phyloP scores from a whole-genome alignment of 169 alveolate genomes.

The Eimeria acervulina region DNA sequence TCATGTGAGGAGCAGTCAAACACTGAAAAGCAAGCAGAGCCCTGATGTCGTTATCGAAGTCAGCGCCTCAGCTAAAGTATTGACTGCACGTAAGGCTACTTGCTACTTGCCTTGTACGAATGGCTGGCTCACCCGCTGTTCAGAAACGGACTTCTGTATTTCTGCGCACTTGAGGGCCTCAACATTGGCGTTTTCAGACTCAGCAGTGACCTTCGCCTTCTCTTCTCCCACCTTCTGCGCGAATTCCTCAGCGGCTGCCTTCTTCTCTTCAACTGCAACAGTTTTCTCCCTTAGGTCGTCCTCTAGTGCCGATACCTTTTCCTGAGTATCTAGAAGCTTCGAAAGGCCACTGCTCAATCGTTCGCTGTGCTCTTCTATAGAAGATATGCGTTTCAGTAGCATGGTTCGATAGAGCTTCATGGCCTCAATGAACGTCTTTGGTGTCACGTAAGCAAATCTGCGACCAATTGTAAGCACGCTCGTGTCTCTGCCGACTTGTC shows the following conservation, averaged over 20 bases:
- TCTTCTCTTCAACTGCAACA: conserved; percentile 95
- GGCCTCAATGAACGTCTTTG: conserved; percentile 97
- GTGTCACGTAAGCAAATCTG: conserved; percentile 96
- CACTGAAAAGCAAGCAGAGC: not conserved
- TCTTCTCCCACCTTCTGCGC: conserved; percentile 96
- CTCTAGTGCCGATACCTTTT: conserved; percentile 92
- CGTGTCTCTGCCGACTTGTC: not conserved
- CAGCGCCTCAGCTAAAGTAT: not conserved
- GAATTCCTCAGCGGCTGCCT: conserved; percentile 96
- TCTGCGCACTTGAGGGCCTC: conserved; percentile 96
- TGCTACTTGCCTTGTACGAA: not conserved
- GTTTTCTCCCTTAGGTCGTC: conserved; percentile 93
- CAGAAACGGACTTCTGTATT: conserved; percentile 94
- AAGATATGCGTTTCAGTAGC: conserved; percentile 91
- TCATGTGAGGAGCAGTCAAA: not conserved
- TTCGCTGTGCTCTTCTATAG: conserved; percentile 89
- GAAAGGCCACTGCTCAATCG: conserved; percentile 95
- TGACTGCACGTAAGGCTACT: not conserved
- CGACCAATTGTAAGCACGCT: not conserved
- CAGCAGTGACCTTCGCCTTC: conserved; percentile 95
- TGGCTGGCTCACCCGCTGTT: conserved; percentile 87
- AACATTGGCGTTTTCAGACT: conserved; percentile 93
- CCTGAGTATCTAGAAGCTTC: conserved; percentile 94
- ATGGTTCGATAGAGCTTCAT: conserved; percentile 94
- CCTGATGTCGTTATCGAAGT: not conserved